Conservation (phyloP, 768 basidiomycete genomes). For the Leccinum boreale region DNA sequence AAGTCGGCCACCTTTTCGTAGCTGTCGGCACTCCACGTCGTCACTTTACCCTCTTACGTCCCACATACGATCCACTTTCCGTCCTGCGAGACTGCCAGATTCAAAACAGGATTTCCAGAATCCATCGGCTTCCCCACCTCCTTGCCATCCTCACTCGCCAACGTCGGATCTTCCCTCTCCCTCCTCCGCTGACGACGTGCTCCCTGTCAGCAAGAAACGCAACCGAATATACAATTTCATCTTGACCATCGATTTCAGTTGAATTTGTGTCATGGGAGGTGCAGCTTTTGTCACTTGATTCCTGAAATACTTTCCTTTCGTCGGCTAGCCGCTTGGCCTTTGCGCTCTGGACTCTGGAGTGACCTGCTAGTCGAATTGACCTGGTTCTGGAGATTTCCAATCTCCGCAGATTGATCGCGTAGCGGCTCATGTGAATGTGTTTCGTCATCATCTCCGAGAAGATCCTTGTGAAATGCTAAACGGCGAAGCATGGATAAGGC, state of each 20-base stretch:
- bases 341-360: constrained; percentile 45
- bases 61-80: too few relatives aligned
- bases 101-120: too few relatives aligned
- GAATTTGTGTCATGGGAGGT: too few relatives aligned
- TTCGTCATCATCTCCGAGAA: constrained; percentile 70
- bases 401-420: constrained; percentile 76
- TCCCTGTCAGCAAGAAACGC: not conserved
- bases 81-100: too few relatives aligned
- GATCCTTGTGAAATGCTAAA: constrained; percentile 41
- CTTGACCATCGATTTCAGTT: not conserved
- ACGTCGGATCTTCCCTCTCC: not conserved
- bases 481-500: constrained; percentile 6
- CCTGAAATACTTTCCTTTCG: not conserved
- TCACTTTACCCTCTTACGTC: too few relatives aligned
- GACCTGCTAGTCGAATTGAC: constrained; percentile 75
- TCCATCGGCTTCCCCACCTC: not conserved
- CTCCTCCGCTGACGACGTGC: not conserved
- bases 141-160: not conserved
- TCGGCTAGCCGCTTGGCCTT: constrained; percentile 51
- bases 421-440: constrained; percentile 46
- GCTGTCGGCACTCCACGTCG: too few relatives aligned
- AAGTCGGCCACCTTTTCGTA: too few relatives aligned
- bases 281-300: not conserved
- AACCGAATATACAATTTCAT: not conserved
- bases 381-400: constrained; percentile 86